Evolutionary conservation across 83 land plant genomes (phyloP).

Genomic region (Diphasiastrum complanatum): DNA sequence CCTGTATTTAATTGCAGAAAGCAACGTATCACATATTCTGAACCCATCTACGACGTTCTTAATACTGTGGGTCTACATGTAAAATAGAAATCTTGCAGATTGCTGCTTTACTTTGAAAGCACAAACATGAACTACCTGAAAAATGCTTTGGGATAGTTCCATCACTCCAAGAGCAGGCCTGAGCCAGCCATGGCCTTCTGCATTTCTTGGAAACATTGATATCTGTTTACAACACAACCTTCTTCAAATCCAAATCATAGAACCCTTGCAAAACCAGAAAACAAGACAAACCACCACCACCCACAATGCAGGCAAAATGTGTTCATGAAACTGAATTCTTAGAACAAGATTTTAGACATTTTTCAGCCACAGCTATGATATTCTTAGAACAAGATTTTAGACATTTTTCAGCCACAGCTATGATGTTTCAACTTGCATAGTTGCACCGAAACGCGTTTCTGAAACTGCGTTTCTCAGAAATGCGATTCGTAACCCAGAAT

Average conservation of each 20-base stretch:
- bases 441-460: too few species aligned
- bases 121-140: constrained; percentile 56
- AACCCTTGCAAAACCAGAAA: not conserved
- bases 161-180: constrained; percentile 95
- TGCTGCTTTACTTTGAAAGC: not conserved
- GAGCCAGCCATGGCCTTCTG: constrained; percentile 91
- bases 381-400: too few species aligned
- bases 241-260: not conserved
- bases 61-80: not conserved
- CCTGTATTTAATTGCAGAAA: constrained; percentile 39
- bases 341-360: too few species aligned
- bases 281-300: not conserved
- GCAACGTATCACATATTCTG: not conserved
- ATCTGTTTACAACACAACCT: constrained; percentile 49
- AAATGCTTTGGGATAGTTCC: constrained; percentile 83
- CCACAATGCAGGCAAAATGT: too few species aligned
- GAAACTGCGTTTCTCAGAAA: too few species aligned
- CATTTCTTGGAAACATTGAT: constrained; percentile 70
- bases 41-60: too few species aligned
- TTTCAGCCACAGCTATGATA: too few species aligned
- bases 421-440: too few species aligned
- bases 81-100: not conserved
- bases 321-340: too few species aligned
- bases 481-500: too few species aligned
- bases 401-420: too few species aligned